A percentile compares a stretch with the other conserved stretches of the same genome.
These are phyloP conservation scores for Pulicaria dysenterica DNA, from an alignment of 129 eudicot genomes.

Conservation along the genomic window DNA sequence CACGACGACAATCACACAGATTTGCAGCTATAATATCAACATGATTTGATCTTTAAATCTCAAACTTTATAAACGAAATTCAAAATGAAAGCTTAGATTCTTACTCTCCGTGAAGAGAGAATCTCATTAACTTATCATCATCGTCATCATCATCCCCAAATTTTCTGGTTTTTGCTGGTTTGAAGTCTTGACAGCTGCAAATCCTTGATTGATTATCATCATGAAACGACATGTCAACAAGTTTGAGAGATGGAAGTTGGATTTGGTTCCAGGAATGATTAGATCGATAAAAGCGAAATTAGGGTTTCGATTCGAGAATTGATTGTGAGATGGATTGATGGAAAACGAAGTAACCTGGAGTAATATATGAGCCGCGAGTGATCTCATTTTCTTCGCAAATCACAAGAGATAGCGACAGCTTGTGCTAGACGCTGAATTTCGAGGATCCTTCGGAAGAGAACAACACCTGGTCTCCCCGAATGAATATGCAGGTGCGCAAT, in stretches of 20 bases:
- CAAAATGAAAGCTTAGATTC: not conserved
- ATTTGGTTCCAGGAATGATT: not conserved
- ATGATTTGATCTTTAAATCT: no score
- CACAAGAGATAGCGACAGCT: no score
- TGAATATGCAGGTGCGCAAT: no score
- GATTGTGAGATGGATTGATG: not conserved
- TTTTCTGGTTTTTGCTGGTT: not conserved
- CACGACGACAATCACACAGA: not conserved
- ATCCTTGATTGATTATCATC: not conserved
- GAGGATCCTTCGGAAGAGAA: no score
- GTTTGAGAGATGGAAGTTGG: not conserved
- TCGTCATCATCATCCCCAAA: conserved; percentile 6
- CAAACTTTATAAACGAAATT: not conserved
- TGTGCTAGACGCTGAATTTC: no score
- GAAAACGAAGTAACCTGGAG: not conserved
- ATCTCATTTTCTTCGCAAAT: no score
- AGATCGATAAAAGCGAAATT: not conserved
- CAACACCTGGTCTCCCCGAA: no score
- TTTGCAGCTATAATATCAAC: not conserved
- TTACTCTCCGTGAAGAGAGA: conserved; percentile 24
- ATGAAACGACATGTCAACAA: not conserved
- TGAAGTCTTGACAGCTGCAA: not conserved
- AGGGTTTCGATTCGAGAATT: not conserved
- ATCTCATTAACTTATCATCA: not conserved
- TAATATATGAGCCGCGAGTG: not conserved